A percentile compares a stretch with the other conserved stretches of the same genome.
phyloP scores from a whole-genome alignment of 2,329 filamentous ascomycete genomes.

The Pseudopyricularia javanii region DNA sequence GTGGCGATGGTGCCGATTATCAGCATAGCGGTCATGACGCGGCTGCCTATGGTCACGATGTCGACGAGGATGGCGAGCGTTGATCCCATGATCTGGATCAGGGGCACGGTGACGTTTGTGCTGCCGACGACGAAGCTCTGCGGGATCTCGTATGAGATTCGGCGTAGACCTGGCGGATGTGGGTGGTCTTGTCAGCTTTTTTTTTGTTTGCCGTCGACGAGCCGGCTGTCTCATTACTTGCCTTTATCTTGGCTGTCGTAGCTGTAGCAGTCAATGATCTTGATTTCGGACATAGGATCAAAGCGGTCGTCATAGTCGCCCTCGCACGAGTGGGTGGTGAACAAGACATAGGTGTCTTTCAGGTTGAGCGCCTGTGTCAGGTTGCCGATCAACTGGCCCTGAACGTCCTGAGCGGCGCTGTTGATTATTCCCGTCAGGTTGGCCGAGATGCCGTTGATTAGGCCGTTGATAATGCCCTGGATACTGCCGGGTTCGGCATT shows the following conservation, averaged over 20 bases:
- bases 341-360: slow-evolving; percentile 11
- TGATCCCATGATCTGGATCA: slow-evolving; percentile 7
- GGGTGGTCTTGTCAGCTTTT: neutral
- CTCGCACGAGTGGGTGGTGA: slow-evolving; percentile 10
- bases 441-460: slow-evolving; percentile 9
- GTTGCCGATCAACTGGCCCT: slow-evolving; percentile 11
- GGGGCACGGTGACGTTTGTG: slow-evolving; percentile 11
- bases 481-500: slow-evolving; percentile 4
- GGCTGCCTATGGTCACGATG: slow-evolving; percentile 7
- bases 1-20: slow-evolving; percentile 7
- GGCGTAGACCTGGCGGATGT: slow-evolving; percentile 7
- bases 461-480: slow-evolving; percentile 5
- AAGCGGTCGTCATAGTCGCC: slow-evolving; percentile 6
- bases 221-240: neutral
- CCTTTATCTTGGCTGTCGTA: neutral
- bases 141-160: slow-evolving; percentile 11
- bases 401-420: slow-evolving; percentile 9
- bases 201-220: neutral
- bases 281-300: slow-evolving; percentile 5
- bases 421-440: slow-evolving; percentile 5
- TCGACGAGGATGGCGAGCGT: slow-evolving; percentile 7
- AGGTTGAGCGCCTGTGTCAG: slow-evolving; percentile 9
- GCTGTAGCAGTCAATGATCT: slow-evolving; percentile 4
- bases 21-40: slow-evolving; percentile 8
- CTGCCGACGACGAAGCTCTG: slow-evolving; percentile 9